phyloP scores from a whole-genome alignment of 805 yeast species.

The Yarrowia yakushimensis region DNA sequence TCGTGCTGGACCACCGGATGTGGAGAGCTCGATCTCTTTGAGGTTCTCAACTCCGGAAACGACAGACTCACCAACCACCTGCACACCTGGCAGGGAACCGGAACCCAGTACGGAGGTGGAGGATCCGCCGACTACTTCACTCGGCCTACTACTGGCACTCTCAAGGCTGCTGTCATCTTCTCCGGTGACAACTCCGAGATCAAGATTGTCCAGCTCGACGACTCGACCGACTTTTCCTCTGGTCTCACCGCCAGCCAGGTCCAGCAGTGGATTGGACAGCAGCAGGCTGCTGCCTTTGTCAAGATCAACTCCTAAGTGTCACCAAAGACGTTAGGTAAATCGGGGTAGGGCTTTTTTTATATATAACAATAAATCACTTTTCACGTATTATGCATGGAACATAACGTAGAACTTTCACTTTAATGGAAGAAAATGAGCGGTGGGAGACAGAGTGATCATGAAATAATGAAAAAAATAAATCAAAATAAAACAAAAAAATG shows the following conservation, averaged over 20 bases:
- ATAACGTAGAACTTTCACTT: too few species aligned
- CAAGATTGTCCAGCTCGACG: conserved; percentile 29
- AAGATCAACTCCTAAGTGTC: conserved; percentile 18
- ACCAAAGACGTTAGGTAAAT: neutral
- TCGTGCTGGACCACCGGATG: conserved; percentile 98
- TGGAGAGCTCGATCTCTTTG: conserved; percentile 96
- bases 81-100: conserved; percentile 39
- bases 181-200: conserved; percentile 36
- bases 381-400: neutral
- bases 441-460: too few species aligned
- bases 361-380: conserved; percentile 2
- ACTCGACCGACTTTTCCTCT: conserved; percentile 17
- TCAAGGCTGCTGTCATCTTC: conserved; percentile 91
- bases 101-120: conserved; percentile 73
- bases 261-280: conserved; percentile 23
- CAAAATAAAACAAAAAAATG: too few species aligned
- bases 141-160: conserved; percentile 73
- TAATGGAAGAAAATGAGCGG: too few species aligned
- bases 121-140: conserved; percentile 82
- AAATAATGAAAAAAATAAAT: too few species aligned
- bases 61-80: conserved; percentile 46
- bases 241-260: conserved; percentile 6
- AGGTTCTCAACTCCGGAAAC: conserved; percentile 75
- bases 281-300: conserved; percentile 26
- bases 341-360: conserved; percentile 12